Percentiles rank a stretch among this genome's conserved stretches.
phyloP scores from a whole-genome alignment of 2,329 filamentous ascomycete species.

The Thielaviopsis musarum region DNA sequence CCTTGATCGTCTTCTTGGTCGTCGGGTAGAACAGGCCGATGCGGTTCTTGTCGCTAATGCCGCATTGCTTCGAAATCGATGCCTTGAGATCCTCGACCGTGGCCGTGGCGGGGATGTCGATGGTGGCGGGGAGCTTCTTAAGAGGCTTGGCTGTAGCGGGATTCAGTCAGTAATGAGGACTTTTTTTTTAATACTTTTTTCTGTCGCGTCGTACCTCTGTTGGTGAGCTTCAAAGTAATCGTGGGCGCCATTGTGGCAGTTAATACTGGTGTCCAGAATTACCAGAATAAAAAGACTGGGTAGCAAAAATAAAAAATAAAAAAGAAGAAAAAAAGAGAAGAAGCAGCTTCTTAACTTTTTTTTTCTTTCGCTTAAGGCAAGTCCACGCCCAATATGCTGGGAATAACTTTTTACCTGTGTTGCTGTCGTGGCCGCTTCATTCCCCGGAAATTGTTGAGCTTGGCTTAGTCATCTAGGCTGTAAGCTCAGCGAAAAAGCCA shows the following conservation, averaged over 20 bases:
- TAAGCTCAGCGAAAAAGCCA: not conserved
- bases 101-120: slow-evolving; percentile 32
- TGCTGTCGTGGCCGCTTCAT: not conserved
- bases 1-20: slow-evolving; percentile 45
- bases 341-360: not conserved
- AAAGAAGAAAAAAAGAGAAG: not conserved
- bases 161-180: not conserved
- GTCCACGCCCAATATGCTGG: not conserved
- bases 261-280: not conserved
- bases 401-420: no score
- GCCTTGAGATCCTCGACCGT: slow-evolving; percentile 45
- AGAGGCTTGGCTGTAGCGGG: slow-evolving; percentile 32
- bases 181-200: slow-evolving; percentile 2
- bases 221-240: slow-evolving; percentile 25
- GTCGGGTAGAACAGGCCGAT: slow-evolving; percentile 44
- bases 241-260: slow-evolving; percentile 2
- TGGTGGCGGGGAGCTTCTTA: slow-evolving; percentile 33
- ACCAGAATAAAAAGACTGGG: not conserved
- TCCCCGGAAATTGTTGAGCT: slow-evolving; percentile 10
- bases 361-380: not conserved
- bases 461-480: slow-evolving; percentile 5
- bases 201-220: slow-evolving; percentile 20
- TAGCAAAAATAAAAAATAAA: not conserved
- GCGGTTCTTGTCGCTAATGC: slow-evolving; percentile 40
- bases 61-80: slow-evolving; percentile 32